Evolutionary conservation across 306 rosid genomes (phyloP).

Genomic region (Gynostemma pentaphyllum): DNA sequence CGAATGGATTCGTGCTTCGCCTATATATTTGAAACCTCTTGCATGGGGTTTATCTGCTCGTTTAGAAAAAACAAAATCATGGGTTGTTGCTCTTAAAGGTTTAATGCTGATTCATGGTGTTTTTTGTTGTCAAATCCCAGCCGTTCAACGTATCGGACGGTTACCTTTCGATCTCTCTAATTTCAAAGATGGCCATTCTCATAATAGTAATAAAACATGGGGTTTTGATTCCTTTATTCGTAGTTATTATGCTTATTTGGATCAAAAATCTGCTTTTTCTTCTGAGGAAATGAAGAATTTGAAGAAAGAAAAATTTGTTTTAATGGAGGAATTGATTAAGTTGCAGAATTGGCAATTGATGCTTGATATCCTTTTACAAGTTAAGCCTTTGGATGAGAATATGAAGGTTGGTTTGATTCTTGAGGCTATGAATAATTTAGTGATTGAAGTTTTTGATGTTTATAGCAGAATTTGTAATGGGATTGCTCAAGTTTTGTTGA

Average conservation of each 20-base stretch:
- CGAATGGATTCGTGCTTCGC: conserved; percentile 56
- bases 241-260: conserved; percentile 47
- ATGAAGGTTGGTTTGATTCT: conserved; percentile 24
- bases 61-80: conserved; percentile 50
- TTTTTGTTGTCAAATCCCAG: conserved; percentile 35
- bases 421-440: conserved; percentile 75
- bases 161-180: conserved; percentile 59
- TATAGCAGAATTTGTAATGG: conserved; percentile 45
- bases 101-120: conserved; percentile 80
- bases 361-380: conserved; percentile 44
- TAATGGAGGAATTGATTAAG: conserved; percentile 45
- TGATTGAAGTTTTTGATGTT: conserved; percentile 50
- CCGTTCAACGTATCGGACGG: conserved; percentile 39
- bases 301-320: conserved; percentile 1
- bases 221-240: conserved; percentile 36
- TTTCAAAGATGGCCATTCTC: conserved; percentile 35
- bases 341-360: conserved; percentile 38
- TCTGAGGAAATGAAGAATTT: conserved; percentile 15
- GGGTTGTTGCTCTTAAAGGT: conserved; percentile 81
- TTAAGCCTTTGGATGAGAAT: conserved; percentile 23
- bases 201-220: conserved; percentile 14
- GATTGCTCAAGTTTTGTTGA: conserved; percentile 34
- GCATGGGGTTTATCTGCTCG: conserved; percentile 33
- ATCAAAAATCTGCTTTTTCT: conserved; percentile 26
- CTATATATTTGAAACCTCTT: conserved; percentile 43